phyloP scores from a whole-genome alignment of 176 grass and related monocot genomes.

The Triticum dicoccoides region DNA sequence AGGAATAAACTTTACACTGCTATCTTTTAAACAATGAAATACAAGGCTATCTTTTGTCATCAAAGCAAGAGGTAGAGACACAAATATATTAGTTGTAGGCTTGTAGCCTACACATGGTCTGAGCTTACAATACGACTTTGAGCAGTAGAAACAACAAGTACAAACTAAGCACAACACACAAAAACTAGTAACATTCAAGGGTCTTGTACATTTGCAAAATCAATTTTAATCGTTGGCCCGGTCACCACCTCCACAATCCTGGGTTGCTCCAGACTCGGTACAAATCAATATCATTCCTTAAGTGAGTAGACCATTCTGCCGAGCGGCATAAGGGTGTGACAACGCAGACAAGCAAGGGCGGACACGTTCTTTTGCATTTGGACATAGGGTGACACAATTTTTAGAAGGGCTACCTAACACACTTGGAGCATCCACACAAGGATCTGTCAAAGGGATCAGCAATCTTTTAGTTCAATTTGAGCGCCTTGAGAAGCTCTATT shows the following conservation, averaged over 20 bases:
- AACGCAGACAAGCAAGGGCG: not conserved
- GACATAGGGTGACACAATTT: not conserved
- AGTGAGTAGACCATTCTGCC: not conserved
- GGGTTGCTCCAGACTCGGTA: not conserved
- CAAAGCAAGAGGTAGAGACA: no score
- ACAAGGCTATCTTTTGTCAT: no score
- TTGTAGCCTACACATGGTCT: no score
- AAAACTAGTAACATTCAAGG: not conserved
- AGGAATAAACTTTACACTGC: no score
- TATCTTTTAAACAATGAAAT: no score
- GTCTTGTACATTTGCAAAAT: not conserved
- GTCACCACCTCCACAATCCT: no score
- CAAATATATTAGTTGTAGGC: no score
- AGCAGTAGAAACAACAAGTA: no score
- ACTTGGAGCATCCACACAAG: not conserved
- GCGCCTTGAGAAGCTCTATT: not conserved
- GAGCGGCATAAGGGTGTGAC: not conserved
- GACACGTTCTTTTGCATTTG: not conserved
- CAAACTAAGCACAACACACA: no score
- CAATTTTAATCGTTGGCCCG: no score
- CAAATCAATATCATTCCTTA: not conserved
- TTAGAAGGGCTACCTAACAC: not conserved
- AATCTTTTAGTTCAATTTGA: not conserved
- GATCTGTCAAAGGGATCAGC: not conserved
- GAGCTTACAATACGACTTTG: no score